These are phyloP conservation scores for Populus simonii DNA, from an alignment of 345 rosid species.

Conservation along the genomic window DNA sequence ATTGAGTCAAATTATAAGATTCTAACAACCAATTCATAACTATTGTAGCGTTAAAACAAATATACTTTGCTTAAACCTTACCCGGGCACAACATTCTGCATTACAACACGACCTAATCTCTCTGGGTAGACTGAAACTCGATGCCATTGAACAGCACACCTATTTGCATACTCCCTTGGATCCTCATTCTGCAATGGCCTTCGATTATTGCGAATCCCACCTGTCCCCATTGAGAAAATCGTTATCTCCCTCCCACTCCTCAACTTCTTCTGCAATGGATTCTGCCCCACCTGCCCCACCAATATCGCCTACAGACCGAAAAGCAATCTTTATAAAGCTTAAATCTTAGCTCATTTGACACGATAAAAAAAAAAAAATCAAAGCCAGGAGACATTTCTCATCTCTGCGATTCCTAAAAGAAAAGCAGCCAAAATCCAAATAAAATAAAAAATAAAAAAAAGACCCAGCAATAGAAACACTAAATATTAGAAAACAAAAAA, in stretches of 20 bases:
- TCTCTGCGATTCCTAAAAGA: not conserved
- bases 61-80: conserved; percentile 35
- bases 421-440: not conserved
- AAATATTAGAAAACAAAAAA: not conserved
- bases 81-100: conserved; percentile 75
- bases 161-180: conserved; percentile 67
- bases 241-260: conserved; percentile 58
- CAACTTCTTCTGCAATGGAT: conserved; percentile 72
- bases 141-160: conserved; percentile 82
- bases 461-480: not conserved
- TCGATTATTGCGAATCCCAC: conserved; percentile 76
- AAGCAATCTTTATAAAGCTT: not conserved
- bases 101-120: conserved; percentile 47
- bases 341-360: not conserved
- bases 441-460: not conserved
- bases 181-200: conserved; percentile 71
- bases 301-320: conserved; percentile 62
- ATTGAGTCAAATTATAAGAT: too few species aligned
- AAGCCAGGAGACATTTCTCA: not conserved
- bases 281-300: conserved; percentile 86
- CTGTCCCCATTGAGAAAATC: conserved; percentile 71
- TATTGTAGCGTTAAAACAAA: not conserved
- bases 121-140: conserved; percentile 73
- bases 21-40: not conserved
- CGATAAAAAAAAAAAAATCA: not conserved